A percentile compares a stretch with the other conserved stretches of the same genome.
These are phyloP conservation scores for Albugo candida DNA, from an alignment of 352 stramenopile genomes.

Conservation along the genomic window DNA sequence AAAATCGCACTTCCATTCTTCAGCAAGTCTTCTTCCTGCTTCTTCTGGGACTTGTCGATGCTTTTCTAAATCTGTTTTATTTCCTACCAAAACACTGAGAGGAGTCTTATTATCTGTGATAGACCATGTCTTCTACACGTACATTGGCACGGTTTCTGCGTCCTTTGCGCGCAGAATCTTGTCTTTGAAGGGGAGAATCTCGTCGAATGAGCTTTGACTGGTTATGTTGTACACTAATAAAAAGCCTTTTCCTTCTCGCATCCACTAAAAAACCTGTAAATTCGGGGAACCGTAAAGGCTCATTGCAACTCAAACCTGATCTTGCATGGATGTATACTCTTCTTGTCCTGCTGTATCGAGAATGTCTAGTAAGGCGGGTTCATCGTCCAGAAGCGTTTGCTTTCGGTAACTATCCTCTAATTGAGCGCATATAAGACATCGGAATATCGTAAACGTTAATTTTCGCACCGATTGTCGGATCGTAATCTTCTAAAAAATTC, in stretches of 20 bases:
- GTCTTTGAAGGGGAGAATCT: constrained; percentile 78
- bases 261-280: constrained; percentile 45
- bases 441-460: neutral
- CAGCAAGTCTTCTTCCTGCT: constrained; percentile 45
- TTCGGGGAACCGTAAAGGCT: too few relatives aligned
- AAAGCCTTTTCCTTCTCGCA: constrained; percentile 83
- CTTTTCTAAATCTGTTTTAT: constrained; percentile 72
- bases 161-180: constrained; percentile 82
- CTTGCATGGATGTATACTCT: constrained; percentile 84
- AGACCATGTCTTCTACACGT: constrained; percentile 2
- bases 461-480: constrained; percentile 73
- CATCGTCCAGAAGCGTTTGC: constrained; percentile 72
- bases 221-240: constrained; percentile 80
- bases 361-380: constrained; percentile 72
- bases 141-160: constrained; percentile 71
- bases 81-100: constrained; percentile 63
- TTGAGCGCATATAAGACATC: neutral
- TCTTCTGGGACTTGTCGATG: constrained; percentile 46
- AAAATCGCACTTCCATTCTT: constrained; percentile 64
- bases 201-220: constrained; percentile 79
- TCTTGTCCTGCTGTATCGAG: constrained; percentile 84
- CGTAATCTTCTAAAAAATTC: constrained; percentile 87
- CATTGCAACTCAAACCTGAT: constrained; percentile 42
- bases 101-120: neutral
- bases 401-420: constrained; percentile 85